Evolutionary conservation across 2,329 filamentous ascomycete species (phyloP).

Genomic region (Knufia fluminis): DNA sequence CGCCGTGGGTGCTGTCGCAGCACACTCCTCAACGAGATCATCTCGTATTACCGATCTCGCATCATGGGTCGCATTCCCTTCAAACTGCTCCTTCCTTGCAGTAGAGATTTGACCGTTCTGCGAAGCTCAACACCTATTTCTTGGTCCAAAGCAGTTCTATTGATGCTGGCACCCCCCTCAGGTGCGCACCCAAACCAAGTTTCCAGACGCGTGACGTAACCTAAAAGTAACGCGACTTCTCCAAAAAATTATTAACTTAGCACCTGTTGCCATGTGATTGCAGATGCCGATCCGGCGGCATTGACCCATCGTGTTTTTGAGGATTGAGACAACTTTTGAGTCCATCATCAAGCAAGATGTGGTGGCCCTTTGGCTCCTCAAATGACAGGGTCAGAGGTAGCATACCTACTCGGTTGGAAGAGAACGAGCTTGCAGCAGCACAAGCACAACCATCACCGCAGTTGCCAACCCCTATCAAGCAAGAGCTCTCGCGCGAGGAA

Average conservation of each 20-base stretch:
- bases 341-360: not conserved
- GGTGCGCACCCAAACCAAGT: too few relatives aligned
- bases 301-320: too few relatives aligned
- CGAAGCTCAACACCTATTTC: too few relatives aligned
- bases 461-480: slow-evolving; percentile 19
- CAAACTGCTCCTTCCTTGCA: not conserved
- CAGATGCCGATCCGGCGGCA: too few relatives aligned
- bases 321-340: too few relatives aligned
- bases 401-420: not conserved
- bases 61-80: not conserved
- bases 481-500: slow-evolving; percentile 35
- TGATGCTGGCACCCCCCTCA: not conserved
- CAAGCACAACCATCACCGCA: slow-evolving; percentile 12
- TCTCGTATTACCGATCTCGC: not conserved
- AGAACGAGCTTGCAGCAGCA: not conserved
- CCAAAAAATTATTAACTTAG: too few relatives aligned
- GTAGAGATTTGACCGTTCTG: too few relatives aligned
- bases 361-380: slow-evolving; percentile 2
- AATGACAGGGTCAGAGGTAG: not conserved
- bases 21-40: not conserved
- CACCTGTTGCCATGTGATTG: too few relatives aligned
- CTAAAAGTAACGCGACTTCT: too few relatives aligned
- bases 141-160: not conserved
- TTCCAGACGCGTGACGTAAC: too few relatives aligned
- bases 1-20: not conserved